Percentiles rank a stretch among this genome's conserved stretches.
These are phyloP conservation scores for Reutealis trisperma DNA, from an alignment of 345 rosid species.

Conservation along the genomic window DNA sequence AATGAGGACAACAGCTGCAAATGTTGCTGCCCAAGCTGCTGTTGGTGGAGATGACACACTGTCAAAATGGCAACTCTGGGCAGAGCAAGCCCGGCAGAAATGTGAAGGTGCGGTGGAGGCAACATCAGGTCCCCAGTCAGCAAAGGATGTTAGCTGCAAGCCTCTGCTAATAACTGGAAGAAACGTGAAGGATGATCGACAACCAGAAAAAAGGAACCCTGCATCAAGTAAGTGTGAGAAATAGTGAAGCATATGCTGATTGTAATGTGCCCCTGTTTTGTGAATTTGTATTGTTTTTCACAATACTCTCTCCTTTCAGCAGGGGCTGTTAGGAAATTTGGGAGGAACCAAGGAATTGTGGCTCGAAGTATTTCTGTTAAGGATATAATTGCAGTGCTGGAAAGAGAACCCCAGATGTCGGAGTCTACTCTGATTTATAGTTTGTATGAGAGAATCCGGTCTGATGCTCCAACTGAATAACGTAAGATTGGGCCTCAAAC, in stretches of 20 bases:
- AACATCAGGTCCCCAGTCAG: conserved; percentile 49
- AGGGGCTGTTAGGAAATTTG: conserved; percentile 59
- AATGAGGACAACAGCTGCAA: conserved; percentile 97
- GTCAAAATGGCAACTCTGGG: conserved; percentile 98
- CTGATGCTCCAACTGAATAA: conserved; percentile 41
- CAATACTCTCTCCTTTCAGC: conserved; percentile 12
- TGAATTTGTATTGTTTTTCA: not conserved
- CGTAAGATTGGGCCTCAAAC: not conserved
- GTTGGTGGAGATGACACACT: conserved; percentile 91
- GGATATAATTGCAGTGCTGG: conserved; percentile 81
- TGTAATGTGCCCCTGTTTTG: not conserved
- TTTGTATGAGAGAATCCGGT: conserved; percentile 52
- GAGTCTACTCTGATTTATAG: conserved; percentile 75
- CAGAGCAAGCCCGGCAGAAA: conserved; percentile 80
- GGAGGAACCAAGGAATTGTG: conserved; percentile 55
- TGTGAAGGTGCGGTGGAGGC: conserved; percentile 52
- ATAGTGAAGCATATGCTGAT: not conserved
- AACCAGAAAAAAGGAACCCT: conserved; percentile 49
- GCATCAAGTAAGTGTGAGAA: conserved; percentile 51
- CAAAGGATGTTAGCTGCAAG: conserved; percentile 52
- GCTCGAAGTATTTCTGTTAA: conserved; percentile 63
- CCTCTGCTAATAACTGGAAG: conserved; percentile 49
- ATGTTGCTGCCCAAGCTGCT: conserved; percentile 97
- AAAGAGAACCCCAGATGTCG: conserved; percentile 93
- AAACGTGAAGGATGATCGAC: conserved; percentile 54